Evolutionary conservation across 2,329 filamentous ascomycete species (phyloP), one percentile per base, ranked within the genome.

Genomic region (Colletotrichum shisoi): DNA sequence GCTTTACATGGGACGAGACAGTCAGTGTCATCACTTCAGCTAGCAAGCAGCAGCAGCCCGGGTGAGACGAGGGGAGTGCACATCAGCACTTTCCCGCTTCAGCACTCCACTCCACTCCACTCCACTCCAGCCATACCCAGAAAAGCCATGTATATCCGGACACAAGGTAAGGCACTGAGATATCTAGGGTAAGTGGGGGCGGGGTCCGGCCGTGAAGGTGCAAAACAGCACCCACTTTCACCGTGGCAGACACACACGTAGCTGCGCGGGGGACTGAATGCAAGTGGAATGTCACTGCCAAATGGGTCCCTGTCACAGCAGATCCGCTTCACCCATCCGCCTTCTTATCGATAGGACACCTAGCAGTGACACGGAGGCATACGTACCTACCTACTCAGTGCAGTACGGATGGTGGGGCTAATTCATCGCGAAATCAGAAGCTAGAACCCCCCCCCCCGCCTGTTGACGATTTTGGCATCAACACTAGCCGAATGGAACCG

Each of bases 251-350:
- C 46, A 58, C 53, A 46, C 19, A 24, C 44, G 31, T 39, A 58
- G n/a, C 21, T 39, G 34, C 21, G n/a, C 40, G 48, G 44, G n/a
- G 5, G 37, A 39, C 37, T 53, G 34, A 39, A 21, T 53, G 34
- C 51, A 21, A 15, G 3, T 54, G 65, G 44, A 56, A 68, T 68
- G 65, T 68, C 65, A 68, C 65, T 68, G 62, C 46, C 49, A 59
- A 54, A 48, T 60, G 49, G 54, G 34, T 12, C 27, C 45, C 53
- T 15, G 17, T 49, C 34, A 31, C 57, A 40, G 21, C 45, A 51
- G 44, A 53, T 60, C 40, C 31, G 49, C 61, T 60, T 68, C 61
- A 54, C 51, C 9, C 52, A 13, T 8, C 51, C 34, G 13, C 24
- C 61, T n/a, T 51, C 61, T 68, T 68, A 68, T 68, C 65, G 65